Evolutionary conservation across 2,329 filamentous ascomycete genomes (phyloP), one percentile per base, ranked within the genome.

Genomic region (Ceratocystis ficicola): DNA sequence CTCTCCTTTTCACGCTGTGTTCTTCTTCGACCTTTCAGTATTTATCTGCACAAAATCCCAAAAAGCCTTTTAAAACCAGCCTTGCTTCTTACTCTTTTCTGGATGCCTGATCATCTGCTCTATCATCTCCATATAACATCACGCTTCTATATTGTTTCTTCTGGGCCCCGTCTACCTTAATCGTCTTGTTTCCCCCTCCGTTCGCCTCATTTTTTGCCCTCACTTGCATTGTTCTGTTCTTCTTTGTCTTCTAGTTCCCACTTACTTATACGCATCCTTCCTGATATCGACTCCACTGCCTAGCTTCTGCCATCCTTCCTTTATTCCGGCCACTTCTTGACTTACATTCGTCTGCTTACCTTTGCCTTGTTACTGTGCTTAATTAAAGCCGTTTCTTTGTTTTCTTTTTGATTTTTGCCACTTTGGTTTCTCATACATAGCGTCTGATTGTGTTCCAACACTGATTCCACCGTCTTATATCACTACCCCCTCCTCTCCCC

Each of bases 181-280:
- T 57, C 22, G 8, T 7, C 10, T 30, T 30, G 52, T 30, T 57
- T 12, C 12, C 22, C 22, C 22, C 46, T n/a, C 17, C n/a, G n/a
- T 22, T 50, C 46, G 46, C 46, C 22, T 12, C 22, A 10, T 41
- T 41, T 36, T 36, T 41, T 41, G 36, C 36, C 36, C 52, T 28
- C 4, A 30, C 22, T 22, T 17, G 52, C 52, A 57, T 57, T 50
- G n/a, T 50, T 50, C 46, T 57, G 1, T 57, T 57, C 50, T 32
- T 50, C 46, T n/a, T n/a, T n/a, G 17, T 50, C 22, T 7, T n/a
- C 46, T 22, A 17, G 22, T 15, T 50, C n/a, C 46, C n/a, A n/a
- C 22, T 22, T 50, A 50, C 52, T 57, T 57, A 57, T 32, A 57
- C 52, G 52, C 52, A 57, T 57, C 52, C 52, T 57, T 57, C 52